These are phyloP conservation scores for Zymoseptoria passerinii DNA, from an alignment of 2,329 filamentous ascomycete genomes.

Conservation along the genomic window DNA sequence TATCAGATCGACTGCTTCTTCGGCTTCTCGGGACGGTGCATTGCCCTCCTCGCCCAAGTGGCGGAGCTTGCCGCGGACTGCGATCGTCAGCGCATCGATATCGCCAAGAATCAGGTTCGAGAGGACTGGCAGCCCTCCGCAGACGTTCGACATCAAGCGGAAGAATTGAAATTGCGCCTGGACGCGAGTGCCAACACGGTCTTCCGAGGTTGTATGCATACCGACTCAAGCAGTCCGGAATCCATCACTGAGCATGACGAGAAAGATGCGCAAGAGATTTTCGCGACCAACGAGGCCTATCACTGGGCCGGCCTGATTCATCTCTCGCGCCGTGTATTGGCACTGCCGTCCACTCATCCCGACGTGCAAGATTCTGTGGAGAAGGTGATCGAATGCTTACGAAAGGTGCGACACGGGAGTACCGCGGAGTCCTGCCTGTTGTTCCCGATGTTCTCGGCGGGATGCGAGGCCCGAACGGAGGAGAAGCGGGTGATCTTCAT, in stretches of 20 bases:
- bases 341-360: constrained; percentile 47
- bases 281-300: constrained; percentile 67
- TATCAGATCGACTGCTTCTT: constrained; percentile 72
- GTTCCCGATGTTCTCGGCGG: constrained; percentile 77
- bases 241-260: constrained; percentile 30
- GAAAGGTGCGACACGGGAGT: constrained; percentile 55
- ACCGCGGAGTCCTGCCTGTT: constrained; percentile 66
- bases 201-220: constrained; percentile 38
- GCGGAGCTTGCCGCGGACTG: constrained; percentile 62
- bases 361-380: constrained; percentile 57
- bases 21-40: constrained; percentile 65
- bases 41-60: constrained; percentile 62
- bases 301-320: constrained; percentile 73
- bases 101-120: constrained; percentile 40
- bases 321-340: constrained; percentile 63
- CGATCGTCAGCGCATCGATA: constrained; percentile 55
- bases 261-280: constrained; percentile 56
- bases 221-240: constrained; percentile 31
- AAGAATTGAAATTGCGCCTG: constrained; percentile 53
- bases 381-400: constrained; percentile 55
- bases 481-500: constrained; percentile 53
- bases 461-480: constrained; percentile 58
- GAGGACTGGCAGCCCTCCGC: constrained; percentile 51
- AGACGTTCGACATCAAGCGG: constrained; percentile 49
- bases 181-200: constrained; percentile 42